These are phyloP conservation scores for Fusarium falciforme DNA, from an alignment of 2,329 filamentous ascomycete genomes.

Conservation along the genomic window DNA sequence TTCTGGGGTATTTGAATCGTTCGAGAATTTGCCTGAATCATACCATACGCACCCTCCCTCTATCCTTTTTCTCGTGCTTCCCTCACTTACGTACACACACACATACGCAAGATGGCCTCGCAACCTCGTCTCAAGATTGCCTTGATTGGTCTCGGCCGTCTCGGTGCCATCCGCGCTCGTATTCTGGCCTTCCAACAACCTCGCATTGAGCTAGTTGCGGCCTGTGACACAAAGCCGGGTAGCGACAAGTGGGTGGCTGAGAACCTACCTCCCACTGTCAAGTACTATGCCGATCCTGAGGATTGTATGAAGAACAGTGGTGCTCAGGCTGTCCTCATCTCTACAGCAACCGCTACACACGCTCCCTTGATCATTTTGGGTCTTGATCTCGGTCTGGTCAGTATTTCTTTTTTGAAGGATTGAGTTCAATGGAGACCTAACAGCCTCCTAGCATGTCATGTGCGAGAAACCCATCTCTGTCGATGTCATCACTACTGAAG, in stretches of 20 bases:
- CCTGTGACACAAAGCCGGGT: conserved; percentile 48
- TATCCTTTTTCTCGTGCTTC: background rate
- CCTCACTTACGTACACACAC: background rate
- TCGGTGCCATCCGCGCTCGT: conserved; percentile 46
- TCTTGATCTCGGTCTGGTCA: conserved; percentile 33
- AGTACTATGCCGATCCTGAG: conserved; percentile 41
- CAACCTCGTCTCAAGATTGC: conserved; percentile 33
- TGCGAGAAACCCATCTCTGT: conserved; percentile 41
- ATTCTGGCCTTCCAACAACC: conserved; percentile 50
- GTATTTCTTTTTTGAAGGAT: background rate
- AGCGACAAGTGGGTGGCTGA: conserved; percentile 46
- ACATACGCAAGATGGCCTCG: conserved; percentile 17
- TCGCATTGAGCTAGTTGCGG: conserved; percentile 49
- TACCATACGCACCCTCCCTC: background rate
- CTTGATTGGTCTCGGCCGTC: conserved; percentile 45
- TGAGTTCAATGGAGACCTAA: background rate
- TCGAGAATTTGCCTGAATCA: background rate
- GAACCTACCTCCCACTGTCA: conserved; percentile 43
- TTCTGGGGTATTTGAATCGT: background rate
- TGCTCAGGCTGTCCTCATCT: conserved; percentile 45
- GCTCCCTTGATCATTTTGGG: conserved; percentile 40
- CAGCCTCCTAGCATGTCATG: conserved; percentile 30
- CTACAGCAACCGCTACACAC: conserved; percentile 46
- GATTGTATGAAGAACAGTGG: conserved; percentile 45
- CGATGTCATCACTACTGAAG: conserved; percentile 32